These are phyloP conservation scores for Exserohilum rostratum DNA, from an alignment of 2,329 filamentous ascomycete species.

Conservation along the genomic window DNA sequence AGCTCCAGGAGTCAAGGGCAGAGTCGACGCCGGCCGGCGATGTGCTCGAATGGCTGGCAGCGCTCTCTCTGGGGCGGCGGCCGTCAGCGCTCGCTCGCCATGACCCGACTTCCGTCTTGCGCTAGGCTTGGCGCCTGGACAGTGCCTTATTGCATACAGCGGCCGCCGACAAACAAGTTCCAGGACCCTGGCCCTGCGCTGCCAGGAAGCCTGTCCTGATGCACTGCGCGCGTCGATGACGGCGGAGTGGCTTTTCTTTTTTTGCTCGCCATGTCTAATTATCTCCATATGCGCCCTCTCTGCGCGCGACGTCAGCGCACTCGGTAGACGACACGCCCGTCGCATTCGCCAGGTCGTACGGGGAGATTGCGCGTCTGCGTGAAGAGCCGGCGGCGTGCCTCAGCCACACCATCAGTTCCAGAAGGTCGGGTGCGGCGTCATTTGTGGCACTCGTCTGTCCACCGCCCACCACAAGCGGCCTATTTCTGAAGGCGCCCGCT, in stretches of 20 bases:
- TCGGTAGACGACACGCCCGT: neutral
- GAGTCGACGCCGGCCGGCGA: conserved; percentile 8
- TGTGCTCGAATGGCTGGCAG: conserved; percentile 10
- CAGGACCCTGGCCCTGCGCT: neutral
- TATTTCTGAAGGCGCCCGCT: conserved; percentile 2
- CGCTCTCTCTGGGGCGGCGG: neutral
- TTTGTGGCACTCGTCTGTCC: conserved; percentile 17
- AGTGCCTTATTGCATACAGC: conserved; percentile 17
- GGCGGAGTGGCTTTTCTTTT: neutral
- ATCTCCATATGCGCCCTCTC: neutral
- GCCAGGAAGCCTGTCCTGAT: neutral
- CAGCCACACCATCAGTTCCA: conserved; percentile 23
- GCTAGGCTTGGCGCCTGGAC: conserved; percentile 18
- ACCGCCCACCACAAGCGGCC: no score
- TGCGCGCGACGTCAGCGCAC: neutral
- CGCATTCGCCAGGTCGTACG: conserved; percentile 4
- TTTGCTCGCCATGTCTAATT: neutral
- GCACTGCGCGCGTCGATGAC: neutral
- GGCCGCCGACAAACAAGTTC: conserved; percentile 1
- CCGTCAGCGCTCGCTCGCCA: conserved; percentile 15
- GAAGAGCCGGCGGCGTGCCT: conserved; percentile 13
- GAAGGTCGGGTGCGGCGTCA: conserved; percentile 14
- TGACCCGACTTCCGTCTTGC: conserved; percentile 22
- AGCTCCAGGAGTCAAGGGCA: conserved; percentile 18
- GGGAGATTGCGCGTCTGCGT: conserved; percentile 26